Base-by-base conservation (phyloP, 495 filamentous ascomycete species). In the Pseudoneurospora amorphoporcata region DNA sequence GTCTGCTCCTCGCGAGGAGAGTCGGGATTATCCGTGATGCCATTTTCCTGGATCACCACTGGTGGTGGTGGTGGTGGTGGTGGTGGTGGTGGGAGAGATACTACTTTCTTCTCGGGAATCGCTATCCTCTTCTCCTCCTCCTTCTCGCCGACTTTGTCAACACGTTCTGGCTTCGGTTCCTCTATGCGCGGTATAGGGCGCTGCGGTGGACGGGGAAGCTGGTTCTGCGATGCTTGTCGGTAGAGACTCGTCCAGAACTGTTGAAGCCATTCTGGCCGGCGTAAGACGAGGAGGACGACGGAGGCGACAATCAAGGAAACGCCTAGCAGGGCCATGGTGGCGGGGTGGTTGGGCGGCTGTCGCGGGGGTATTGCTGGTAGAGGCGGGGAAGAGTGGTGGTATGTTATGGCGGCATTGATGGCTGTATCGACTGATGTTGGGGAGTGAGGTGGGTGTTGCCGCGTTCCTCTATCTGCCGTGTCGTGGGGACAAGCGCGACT, bases 271-370 rank as follows among this genome's bases (percentile, higher is more conserved):
- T 83, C 79, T 39, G 84, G 85, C 73, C 81, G 83, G 69, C 81
- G 81, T 71, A 87, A 84, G 70, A 83, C 81, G 70, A 88, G 76
- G 68, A 86, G 82, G 16, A 88, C 80, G 42, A 88, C 71, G 0
- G 87, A 87, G 23, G 84, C 87, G 71, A 88, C 76, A 73, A 89
- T 79, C 29, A 88, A 76, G 7, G 87, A 86, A 69, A 88, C 75
- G 70, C 86, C 87, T 29, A 90, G 73, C 72, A 87, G 78, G 76
- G 81, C 84, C 86, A 88, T 88, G 8, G 39, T 75, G 75, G 69
- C 43, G 71, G 38, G 68, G 74, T 32, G 37, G 43, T 38, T 32
- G 53, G 5, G 29, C 53, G 53, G 53, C 53, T 74, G 70, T 68
- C 38, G 69, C 42, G 14, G 16, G 39, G 69, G 45, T 70, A n/a